Evolutionary conservation across 164 flowering plant genomes (phyloP).

Genomic region (Chimonanthus salicifolius): DNA sequence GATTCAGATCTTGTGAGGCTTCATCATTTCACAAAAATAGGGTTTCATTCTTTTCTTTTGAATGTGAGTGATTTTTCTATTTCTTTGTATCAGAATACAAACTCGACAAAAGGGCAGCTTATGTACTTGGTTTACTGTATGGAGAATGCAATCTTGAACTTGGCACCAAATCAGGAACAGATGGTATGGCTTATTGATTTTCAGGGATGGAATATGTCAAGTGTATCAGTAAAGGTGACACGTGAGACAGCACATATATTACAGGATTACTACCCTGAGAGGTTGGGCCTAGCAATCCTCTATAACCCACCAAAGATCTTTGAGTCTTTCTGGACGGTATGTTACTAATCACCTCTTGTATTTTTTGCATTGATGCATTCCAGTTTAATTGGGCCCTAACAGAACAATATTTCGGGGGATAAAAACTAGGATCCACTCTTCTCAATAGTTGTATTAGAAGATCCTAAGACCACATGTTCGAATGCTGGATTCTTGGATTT

Average conservation of each 20-base stretch:
- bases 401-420: not conserved
- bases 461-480: not conserved
- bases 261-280: slow-evolving; percentile 84
- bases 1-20: not conserved
- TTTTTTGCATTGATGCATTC: not conserved
- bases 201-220: slow-evolving; percentile 51
- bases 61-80: not conserved
- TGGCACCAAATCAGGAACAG: slow-evolving; percentile 66
- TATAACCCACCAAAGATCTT: slow-evolving; percentile 78
- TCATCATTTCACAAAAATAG: not conserved
- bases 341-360: not conserved
- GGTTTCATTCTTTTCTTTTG: not conserved
- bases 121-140: slow-evolving; percentile 66
- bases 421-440: not conserved
- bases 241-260: slow-evolving; percentile 58
- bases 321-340: slow-evolving; percentile 72
- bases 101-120: slow-evolving; percentile 48
- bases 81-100: slow-evolving; percentile 44
- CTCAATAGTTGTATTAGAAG: not conserved
- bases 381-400: not conserved
- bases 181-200: slow-evolving; percentile 86
- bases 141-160: slow-evolving; percentile 68
- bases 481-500: not conserved
- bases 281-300: slow-evolving; percentile 62
- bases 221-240: slow-evolving; percentile 45